phyloP scores from a whole-genome alignment of 2,329 filamentous ascomycete species.

The Teratosphaeria viscida region DNA sequence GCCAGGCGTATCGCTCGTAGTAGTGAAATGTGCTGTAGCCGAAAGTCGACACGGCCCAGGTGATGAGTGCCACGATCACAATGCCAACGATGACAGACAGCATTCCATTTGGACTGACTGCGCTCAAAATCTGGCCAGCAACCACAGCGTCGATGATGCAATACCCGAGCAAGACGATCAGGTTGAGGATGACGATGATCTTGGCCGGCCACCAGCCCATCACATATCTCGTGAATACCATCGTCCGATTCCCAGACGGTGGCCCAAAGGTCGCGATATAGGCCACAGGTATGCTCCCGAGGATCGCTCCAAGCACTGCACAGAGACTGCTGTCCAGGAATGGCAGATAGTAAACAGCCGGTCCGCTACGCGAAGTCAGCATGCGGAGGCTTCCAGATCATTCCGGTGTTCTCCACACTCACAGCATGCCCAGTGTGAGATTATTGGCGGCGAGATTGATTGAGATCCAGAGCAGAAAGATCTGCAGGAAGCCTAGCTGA shows the following conservation, averaged over 20 bases:
- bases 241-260: slow-evolving; percentile 50
- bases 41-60: slow-evolving; percentile 55
- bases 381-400: not conserved
- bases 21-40: slow-evolving; percentile 58
- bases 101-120: slow-evolving; percentile 47
- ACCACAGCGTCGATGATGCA: slow-evolving; percentile 36
- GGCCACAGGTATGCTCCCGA: slow-evolving; percentile 45
- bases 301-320: slow-evolving; percentile 46
- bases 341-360: slow-evolving; percentile 47
- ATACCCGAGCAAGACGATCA: slow-evolving; percentile 45
- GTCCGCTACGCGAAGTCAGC: slow-evolving; percentile 27
- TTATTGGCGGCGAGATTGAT: slow-evolving; percentile 55
- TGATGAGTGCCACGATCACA: slow-evolving; percentile 52
- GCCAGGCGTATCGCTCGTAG: slow-evolving; percentile 58
- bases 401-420: not conserved
- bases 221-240: slow-evolving; percentile 47
- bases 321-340: slow-evolving; percentile 48
- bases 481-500: slow-evolving; percentile 45
- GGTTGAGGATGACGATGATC: slow-evolving; percentile 51
- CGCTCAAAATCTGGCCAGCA: slow-evolving; percentile 57
- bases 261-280: slow-evolving; percentile 55
- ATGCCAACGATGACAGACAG: slow-evolving; percentile 58
- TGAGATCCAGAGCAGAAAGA: slow-evolving; percentile 50
- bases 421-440: slow-evolving; percentile 52
- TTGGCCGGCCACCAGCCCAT: slow-evolving; percentile 60